phyloP scores from a whole-genome alignment of 306 rosid genomes.

The Fagus crenata region DNA sequence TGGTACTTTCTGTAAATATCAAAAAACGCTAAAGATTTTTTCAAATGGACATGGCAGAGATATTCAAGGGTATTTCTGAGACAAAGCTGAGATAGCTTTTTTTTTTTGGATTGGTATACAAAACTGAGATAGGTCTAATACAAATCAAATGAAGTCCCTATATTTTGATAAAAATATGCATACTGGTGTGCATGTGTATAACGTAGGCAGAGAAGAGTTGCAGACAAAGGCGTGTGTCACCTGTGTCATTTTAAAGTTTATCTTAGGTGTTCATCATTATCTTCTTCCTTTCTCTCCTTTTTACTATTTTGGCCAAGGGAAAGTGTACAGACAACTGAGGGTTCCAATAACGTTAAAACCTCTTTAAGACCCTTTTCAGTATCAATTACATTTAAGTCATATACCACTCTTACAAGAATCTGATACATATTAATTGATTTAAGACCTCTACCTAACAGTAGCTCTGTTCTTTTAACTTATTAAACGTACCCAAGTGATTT shows the following conservation, averaged over 20 bases:
- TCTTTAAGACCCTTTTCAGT: no score
- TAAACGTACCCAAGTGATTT: not conserved
- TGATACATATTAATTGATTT: no score
- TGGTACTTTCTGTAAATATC: not conserved
- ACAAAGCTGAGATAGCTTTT: no score
- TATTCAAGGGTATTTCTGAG: not conserved
- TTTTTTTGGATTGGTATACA: no score
- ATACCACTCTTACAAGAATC: no score
- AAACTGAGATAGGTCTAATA: not conserved
- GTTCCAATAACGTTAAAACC: no score
- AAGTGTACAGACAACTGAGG: no score
- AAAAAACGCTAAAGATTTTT: no score
- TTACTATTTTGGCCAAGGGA: not conserved
- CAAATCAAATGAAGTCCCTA: not conserved
- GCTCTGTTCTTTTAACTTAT: no score
- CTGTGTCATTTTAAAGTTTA: not conserved
- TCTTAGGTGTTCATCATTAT: not conserved
- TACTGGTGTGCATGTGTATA: not conserved
- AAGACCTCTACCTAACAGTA: no score
- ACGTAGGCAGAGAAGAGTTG: not conserved
- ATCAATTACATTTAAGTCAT: no score
- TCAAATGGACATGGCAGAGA: not conserved
- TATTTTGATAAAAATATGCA: no score
- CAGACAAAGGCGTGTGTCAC: not conserved
- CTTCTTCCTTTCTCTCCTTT: not conserved